A percentile compares a stretch with the other conserved stretches of the same genome.
These are phyloP conservation scores for Parasitella parasitica DNA, from an alignment of 371 early-diverging fungal genomes.

Conservation along the genomic window DNA sequence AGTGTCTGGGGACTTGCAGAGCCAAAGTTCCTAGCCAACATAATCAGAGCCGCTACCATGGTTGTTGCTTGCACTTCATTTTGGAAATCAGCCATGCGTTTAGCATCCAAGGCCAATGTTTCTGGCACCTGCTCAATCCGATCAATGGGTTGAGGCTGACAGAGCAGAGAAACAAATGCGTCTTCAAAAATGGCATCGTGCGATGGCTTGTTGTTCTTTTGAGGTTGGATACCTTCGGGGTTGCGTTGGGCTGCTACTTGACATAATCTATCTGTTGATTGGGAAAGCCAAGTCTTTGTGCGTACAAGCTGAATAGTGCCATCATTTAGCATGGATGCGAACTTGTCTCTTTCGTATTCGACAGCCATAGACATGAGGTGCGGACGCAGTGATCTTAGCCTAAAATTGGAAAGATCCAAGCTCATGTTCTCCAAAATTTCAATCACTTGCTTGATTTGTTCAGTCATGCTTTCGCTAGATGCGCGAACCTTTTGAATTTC, in stretches of 20 bases:
- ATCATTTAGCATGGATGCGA: constrained; percentile 47
- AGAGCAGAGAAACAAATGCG: constrained; percentile 59
- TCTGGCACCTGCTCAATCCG: constrained; percentile 55
- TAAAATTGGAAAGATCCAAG: constrained; percentile 73
- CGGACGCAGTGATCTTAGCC: constrained; percentile 63
- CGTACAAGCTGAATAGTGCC: constrained; percentile 45
- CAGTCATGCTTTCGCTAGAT: background rate
- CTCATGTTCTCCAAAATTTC: constrained; percentile 68
- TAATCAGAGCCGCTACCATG: constrained; percentile 66
- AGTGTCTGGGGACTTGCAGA: constrained; percentile 19
- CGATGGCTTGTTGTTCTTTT: constrained; percentile 35
- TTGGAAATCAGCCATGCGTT: constrained; percentile 60
- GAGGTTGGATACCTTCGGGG: constrained; percentile 57
- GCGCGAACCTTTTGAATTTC: constrained; percentile 45
- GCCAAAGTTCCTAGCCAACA: constrained; percentile 67
- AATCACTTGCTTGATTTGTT: constrained; percentile 6
- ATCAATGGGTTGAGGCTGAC: constrained; percentile 23
- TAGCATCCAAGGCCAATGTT: constrained; percentile 66
- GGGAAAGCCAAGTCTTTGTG: constrained; percentile 60
- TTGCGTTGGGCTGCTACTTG: constrained; percentile 55
- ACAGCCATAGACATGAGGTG: constrained; percentile 64
- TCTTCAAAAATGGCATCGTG: constrained; percentile 56
- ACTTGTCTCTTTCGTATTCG: constrained; percentile 69
- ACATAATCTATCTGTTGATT: constrained; percentile 33
- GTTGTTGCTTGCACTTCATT: constrained; percentile 68